Base-by-base conservation (phyloP, 805 yeast species). In the Jamesozyma piceae region DNA sequence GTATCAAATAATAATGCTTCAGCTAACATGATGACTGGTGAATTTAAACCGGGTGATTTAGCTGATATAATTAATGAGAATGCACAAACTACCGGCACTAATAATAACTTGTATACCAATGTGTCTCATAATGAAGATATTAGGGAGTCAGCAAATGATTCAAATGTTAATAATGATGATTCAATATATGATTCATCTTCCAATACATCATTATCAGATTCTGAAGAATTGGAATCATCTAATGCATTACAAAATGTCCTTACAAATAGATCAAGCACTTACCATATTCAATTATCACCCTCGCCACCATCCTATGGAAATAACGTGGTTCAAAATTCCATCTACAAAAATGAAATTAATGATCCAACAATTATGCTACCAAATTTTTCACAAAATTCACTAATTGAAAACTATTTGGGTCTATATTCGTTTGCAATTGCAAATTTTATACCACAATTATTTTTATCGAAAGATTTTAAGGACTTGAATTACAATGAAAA, bases 391-490 rank as follows among this genome's bases (percentile, higher is more conserved):
- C 17, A 22, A 4, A 54, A 55, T 37, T 49, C 57, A 2, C 11
- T 56, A 4, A 44, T 58, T 18, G 61, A 59, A 38, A 54, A 53
- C 39, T 61, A 61, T 47, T 50, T 59, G 29, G 57, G 60, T 1
- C 45, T 61, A 21, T 57, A 51, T 38, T 51, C 58, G 3, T 49
- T 53, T 26, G 52, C 49, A 26, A 44, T 57, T 30, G 51, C 55
- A 2, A 46, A 42, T 14, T 54, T 51, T 38, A 35, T 54, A n/a
- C 62, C 65, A 5, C 50, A 46, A n/a, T 5, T 37, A 2, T 46
- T 60, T 28, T 45, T 50, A 35, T 39, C 29, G 32, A 52, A 57
- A 2, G 63, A 57, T 42, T 55, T 58, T 34, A 39, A 49, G 19
- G 57, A 58, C 29, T 38, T 55, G 19, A 44, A 40, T 27, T 57